A percentile compares a stretch with the other conserved stretches of the same genome.
Conservation (phyloP, 768 basidiomycete genomes). For the Macrolepiota dolichaula region DNA sequence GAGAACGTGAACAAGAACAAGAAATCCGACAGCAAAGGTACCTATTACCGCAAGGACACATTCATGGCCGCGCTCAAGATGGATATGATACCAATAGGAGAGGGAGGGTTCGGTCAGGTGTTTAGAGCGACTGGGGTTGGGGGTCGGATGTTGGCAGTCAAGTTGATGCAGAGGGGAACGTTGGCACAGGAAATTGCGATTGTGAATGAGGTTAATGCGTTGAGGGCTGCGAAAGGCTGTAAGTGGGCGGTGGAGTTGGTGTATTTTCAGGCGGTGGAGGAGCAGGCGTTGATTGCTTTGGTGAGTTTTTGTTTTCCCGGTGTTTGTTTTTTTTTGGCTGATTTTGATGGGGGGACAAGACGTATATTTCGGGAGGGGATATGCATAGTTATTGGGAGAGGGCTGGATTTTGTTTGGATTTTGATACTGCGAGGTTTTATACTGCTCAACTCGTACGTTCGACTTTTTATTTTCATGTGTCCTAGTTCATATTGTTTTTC, state of each 20-base stretch:
- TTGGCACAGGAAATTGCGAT: conserved; percentile 8
- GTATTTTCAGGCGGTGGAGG: conserved; percentile 1
- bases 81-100: conserved; percentile 5
- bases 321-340: not conserved
- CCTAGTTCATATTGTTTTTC: too few species aligned
- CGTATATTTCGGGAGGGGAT: conserved; percentile 4
- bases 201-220: conserved; percentile 4
- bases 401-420: not conserved
- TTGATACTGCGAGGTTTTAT: conserved; percentile 5
- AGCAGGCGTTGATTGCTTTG: conserved; percentile 6
- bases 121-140: conserved; percentile 2
- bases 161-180: conserved; percentile 6
- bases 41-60: conserved; percentile 5
- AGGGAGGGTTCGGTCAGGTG: conserved; percentile 9
- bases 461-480: too few species aligned
- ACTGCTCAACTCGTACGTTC: not conserved
- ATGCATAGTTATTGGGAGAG: conserved; percentile 10
- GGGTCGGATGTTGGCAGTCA: not conserved
- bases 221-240: conserved; percentile 1
- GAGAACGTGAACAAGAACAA: not conserved
- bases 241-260: conserved; percentile 2
- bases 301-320: not conserved
- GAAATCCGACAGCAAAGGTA: not conserved
- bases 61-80: conserved; percentile 4
- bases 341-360: not conserved